A percentile compares a stretch with the other conserved stretches of the same genome.
Evolutionary conservation across 2,329 filamentous ascomycete species (phyloP).

Genomic region (Fusarium sterilihyphosum): DNA sequence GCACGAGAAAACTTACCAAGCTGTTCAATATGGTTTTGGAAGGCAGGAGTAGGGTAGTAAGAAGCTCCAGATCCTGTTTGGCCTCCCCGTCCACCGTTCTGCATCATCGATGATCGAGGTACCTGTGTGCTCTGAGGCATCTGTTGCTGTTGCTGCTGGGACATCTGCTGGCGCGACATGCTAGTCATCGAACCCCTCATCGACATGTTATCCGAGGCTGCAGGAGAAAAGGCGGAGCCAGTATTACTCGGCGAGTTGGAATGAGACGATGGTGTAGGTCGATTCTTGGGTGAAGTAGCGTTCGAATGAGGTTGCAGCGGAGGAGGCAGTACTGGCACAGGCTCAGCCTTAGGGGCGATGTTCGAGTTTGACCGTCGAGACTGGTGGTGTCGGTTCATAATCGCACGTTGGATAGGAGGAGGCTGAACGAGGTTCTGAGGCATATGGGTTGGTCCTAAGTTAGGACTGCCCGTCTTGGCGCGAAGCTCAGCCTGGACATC

Average conservation of each 20-base stretch:
- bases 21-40: slow-evolving; percentile 94
- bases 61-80: slow-evolving; percentile 55
- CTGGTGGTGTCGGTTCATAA: slow-evolving; percentile 83
- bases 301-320: slow-evolving; percentile 64
- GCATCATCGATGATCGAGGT: slow-evolving; percentile 49
- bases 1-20: slow-evolving; percentile 75
- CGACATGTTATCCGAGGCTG: slow-evolving; percentile 59
- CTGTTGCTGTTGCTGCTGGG: slow-evolving; percentile 40
- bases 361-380: slow-evolving; percentile 76
- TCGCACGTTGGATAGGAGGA: slow-evolving; percentile 80
- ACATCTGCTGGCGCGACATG: slow-evolving; percentile 47
- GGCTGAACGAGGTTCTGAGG: slow-evolving; percentile 75
- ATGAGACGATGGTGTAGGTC: slow-evolving; percentile 86
- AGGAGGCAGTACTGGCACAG: slow-evolving; percentile 59
- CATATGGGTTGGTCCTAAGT: slow-evolving; percentile 75
- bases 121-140: slow-evolving; percentile 40
- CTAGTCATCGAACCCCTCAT: slow-evolving; percentile 53
- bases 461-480: slow-evolving; percentile 89
- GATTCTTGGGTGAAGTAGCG: slow-evolving; percentile 72
- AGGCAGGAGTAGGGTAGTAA: slow-evolving; percentile 83
- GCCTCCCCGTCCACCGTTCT: slow-evolving; percentile 48
- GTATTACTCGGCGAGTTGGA: slow-evolving; percentile 65
- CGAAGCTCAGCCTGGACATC: slow-evolving; percentile 96
- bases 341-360: slow-evolving; percentile 78
- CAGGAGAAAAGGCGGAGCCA: slow-evolving; percentile 55